Evolutionary conservation across 352 stramenopile species (phyloP), one percentile per base, ranked within the genome.

Genomic region (Pythium oligandrum): DNA sequence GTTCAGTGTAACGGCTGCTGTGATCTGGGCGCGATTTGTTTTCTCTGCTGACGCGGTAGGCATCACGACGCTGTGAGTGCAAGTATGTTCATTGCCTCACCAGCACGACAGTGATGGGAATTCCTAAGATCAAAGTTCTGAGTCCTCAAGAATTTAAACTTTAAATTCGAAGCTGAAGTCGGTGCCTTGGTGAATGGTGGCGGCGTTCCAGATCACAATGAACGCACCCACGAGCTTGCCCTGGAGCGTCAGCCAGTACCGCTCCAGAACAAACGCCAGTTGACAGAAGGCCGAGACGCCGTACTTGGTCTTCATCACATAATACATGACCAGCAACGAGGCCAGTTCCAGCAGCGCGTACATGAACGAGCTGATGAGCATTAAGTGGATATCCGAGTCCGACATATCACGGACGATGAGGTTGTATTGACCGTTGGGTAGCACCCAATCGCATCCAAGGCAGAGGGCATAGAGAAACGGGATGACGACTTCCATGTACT

Each of bases 241-340:
- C 54, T 82, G 69, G 3, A 62, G 40, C 11, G 61, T 53, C 26
- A 64, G 47, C 60, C 62, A 78, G 58, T 76, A 70, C 10, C 56
- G 54, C 37, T 68, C 58, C 38, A 79, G 33, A 26, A 69, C 56
- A 34, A 74, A 76, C 26, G 62, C 54, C 2, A 79, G 53, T 38
- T 73, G 64, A 40, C 64, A 57, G 4, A 69, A 55, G 17, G 58
- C 35, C 4, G 54, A 59, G 26, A 78, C 36, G 8, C 59, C 56
- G 33, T 74, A 65, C 40, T 61, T 61, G 11, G 42, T 44, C 9
- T 59, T 40, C n/a, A 83, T 51, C 17, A 63, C 6, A 4, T 45
- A 53, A 30, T 49, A 53, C 31, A 80, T 57, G 7, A 64, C 32
- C 39, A 73, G 2, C 44, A 83, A 54, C 4, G 67, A 71, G 10